phyloP scores from a whole-genome alignment of 2,329 filamentous ascomycete genomes.

The Calonectria fujianensis region DNA sequence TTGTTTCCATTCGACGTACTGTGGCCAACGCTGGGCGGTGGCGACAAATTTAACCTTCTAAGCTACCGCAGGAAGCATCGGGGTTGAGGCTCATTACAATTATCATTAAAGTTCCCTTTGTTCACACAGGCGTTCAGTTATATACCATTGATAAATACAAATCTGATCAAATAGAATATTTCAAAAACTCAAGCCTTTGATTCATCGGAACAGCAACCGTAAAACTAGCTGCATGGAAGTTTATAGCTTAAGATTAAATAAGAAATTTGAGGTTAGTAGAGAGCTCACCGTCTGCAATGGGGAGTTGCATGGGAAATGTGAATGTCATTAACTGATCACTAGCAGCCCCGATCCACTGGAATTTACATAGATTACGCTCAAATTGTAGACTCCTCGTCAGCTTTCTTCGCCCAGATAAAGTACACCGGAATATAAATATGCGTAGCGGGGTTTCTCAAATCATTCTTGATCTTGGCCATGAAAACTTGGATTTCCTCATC shows the following conservation, averaged over 20 bases:
- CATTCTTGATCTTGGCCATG: slow-evolving; percentile 48
- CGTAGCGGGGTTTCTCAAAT: slow-evolving; percentile 40
- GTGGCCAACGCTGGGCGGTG: slow-evolving; percentile 17
- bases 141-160: background rate
- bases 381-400: background rate
- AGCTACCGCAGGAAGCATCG: background rate
- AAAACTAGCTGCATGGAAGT: background rate
- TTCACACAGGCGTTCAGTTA: slow-evolving; percentile 1
- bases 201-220: background rate
- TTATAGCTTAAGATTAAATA: rapidly evolving
- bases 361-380: background rate
- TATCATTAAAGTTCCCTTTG: background rate
- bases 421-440: slow-evolving; percentile 47
- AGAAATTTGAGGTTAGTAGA: background rate
- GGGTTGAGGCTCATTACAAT: background rate
- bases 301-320: background rate
- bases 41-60: slow-evolving; percentile 7
- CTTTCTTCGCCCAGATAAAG: slow-evolving; percentile 48
- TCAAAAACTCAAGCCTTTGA: background rate
- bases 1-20: slow-evolving; percentile 16
- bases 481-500: slow-evolving; percentile 46
- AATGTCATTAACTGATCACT: background rate
- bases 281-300: background rate
- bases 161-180: background rate
- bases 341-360: background rate